These are phyloP conservation scores for Sporisorium reilianum DNA, from an alignment of 1,284 basidiomycete species.

Conservation along the genomic window DNA sequence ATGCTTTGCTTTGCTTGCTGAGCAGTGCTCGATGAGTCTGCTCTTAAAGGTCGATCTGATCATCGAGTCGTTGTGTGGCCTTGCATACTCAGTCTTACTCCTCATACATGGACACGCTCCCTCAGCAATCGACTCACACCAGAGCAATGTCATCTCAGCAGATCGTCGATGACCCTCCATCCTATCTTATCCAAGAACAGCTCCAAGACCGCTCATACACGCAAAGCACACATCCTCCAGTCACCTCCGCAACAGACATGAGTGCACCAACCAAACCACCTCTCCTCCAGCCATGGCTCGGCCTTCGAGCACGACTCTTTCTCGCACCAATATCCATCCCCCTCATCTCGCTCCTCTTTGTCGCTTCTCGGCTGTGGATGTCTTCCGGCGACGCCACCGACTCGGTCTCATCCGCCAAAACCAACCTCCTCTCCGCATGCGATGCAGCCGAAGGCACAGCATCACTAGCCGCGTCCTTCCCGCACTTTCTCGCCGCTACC, in stretches of 20 bases:
- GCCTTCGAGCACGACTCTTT: conserved; percentile 82
- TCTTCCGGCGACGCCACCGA: conserved; percentile 79
- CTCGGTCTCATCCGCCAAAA: conserved; percentile 78
- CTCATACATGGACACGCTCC: not conserved
- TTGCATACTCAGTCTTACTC: not conserved
- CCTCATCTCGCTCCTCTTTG: conserved; percentile 85
- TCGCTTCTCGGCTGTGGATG: conserved; percentile 82
- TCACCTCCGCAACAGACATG: not conserved
- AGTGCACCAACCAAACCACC: not conserved
- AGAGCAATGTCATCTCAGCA: conserved; percentile 13
- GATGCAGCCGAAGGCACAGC: conserved; percentile 84
- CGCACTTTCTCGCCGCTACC: conserved; percentile 84
- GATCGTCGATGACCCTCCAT: conserved; percentile 20
- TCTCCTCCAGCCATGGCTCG: conserved; percentile 77
- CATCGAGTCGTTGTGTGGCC: not conserved
- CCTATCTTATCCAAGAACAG: conserved; percentile 8
- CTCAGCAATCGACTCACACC: not conserved
- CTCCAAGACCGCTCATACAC: conserved; percentile 3
- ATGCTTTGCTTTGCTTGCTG: not conserved
- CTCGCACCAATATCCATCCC: conserved; percentile 78
- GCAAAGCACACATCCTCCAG: not conserved
- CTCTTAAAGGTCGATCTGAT: not conserved
- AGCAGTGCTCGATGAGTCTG: not conserved
- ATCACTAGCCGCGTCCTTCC: conserved; percentile 83
- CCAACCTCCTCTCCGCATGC: conserved; percentile 81